Evolutionary conservation across 2,329 filamentous ascomycete species (phyloP).

Genomic region (Furcasterigmium furcatum): DNA sequence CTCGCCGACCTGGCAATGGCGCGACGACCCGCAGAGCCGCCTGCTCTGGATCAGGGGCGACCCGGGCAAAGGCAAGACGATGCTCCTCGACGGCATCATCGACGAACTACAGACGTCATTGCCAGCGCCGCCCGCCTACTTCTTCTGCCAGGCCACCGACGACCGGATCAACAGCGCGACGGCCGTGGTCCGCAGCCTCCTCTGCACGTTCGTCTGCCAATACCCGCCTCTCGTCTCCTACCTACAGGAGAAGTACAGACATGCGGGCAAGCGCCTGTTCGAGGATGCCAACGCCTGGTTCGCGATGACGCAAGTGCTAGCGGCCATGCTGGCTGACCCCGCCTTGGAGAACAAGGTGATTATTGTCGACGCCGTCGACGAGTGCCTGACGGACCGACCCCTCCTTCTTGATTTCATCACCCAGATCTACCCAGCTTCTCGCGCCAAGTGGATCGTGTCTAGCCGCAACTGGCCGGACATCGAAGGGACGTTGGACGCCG

Average conservation of each 20-base stretch:
- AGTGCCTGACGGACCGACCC: conserved; percentile 2
- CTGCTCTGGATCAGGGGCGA: no score
- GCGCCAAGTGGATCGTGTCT: conserved; percentile 38
- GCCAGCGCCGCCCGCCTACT: conserved; percentile 19
- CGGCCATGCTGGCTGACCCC: conserved; percentile 21
- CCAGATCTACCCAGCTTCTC: conserved; percentile 10
- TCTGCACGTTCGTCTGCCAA: conserved; percentile 30
- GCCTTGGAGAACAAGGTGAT: conserved; percentile 15
- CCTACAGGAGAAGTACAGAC: conserved; percentile 5
- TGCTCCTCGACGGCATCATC: conserved; percentile 35
- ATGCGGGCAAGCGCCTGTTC: conserved; percentile 19
- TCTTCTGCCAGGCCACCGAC: conserved; percentile 41
- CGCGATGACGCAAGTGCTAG: conserved; percentile 18
- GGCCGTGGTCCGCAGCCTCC: conserved; percentile 37
- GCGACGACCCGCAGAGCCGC: no score
- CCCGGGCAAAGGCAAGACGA: conserved; percentile 40
- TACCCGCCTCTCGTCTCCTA: background rate
- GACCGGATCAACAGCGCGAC: conserved; percentile 29
- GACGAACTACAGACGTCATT: conserved; percentile 20
- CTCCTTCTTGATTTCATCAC: conserved; percentile 9
- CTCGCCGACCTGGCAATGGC: background rate
- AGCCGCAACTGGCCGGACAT: conserved; percentile 38
- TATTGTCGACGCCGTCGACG: conserved; percentile 22
- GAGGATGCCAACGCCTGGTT: conserved; percentile 16
- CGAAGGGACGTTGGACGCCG: conserved; percentile 21